Percentiles rank a stretch among this genome's conserved stretches.
Evolutionary conservation across 495 filamentous ascomycete genomes (phyloP).

Genomic region (Neurospora sp.): DNA sequence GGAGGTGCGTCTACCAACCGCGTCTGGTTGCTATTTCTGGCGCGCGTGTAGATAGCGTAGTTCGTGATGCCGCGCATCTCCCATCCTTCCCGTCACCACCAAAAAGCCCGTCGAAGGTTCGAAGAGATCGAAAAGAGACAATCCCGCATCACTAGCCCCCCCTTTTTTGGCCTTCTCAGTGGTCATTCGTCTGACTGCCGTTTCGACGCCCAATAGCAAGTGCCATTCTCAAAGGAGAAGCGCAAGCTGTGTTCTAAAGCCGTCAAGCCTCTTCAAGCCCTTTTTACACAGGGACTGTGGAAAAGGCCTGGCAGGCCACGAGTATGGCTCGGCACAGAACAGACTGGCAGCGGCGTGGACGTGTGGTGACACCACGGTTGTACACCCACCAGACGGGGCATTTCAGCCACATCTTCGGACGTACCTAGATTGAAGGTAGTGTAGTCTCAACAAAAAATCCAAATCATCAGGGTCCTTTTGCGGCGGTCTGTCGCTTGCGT

Average conservation of each 20-base stretch:
- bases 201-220: neutral
- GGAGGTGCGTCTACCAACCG: neutral
- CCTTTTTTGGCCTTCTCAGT: neutral
- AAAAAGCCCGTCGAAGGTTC: neutral
- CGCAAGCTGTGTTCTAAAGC: neutral
- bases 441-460: neutral
- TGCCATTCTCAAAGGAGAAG: neutral
- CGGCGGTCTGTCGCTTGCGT: neutral
- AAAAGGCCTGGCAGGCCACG: neutral
- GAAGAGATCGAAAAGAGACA: neutral
- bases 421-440: neutral
- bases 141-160: neutral
- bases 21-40: neutral
- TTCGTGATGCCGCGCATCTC: neutral
- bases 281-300: neutral
- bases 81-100: neutral
- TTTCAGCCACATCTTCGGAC: neutral
- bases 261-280: neutral
- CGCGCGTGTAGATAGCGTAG: neutral
- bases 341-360: neutral
- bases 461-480: neutral
- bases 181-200: neutral
- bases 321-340: neutral
- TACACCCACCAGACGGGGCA: neutral
- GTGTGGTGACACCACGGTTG: neutral